Conservation (phyloP, 352 stramenopile species). For the Globisporangium paroecandrum region DNA sequence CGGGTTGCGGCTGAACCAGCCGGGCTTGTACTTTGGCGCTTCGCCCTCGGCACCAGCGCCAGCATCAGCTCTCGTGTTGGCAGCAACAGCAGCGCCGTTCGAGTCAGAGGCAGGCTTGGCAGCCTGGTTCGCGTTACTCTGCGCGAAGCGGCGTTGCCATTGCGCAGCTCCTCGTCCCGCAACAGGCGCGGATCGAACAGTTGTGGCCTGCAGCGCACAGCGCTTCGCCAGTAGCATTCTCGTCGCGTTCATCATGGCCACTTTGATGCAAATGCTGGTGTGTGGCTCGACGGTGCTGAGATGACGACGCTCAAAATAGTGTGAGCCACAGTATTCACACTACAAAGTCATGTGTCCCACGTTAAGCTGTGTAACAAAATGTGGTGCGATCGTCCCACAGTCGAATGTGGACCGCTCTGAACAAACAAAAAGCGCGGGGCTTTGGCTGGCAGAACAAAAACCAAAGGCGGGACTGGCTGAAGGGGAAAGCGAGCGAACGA, state of each 20-base stretch:
- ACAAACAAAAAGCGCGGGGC: background rate
- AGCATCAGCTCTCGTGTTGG: background rate
- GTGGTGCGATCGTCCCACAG: background rate
- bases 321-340: background rate
- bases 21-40: conserved; percentile 75
- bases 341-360: background rate
- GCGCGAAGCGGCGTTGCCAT: conserved; percentile 13
- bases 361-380: background rate
- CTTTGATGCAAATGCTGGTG: background rate
- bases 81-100: conserved; percentile 2
- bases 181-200: background rate
- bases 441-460: background rate
- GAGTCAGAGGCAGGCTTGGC: background rate
- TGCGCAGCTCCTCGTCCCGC: background rate
- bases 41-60: conserved; percentile 27
- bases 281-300: conserved; percentile 2
- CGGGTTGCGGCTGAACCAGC: conserved; percentile 84
- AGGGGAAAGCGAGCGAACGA: background rate
- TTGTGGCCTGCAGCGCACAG: background rate
- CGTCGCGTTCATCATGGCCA: conserved; percentile 10
- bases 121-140: background rate
- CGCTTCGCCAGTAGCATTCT: conserved; percentile 1
- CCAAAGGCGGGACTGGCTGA: background rate
- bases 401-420: background rate
- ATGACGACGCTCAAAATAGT: background rate